Evolutionary conservation across 1,284 basidiomycete genomes (phyloP).

Genomic region (Cutaneotrichosporon sp.): DNA sequence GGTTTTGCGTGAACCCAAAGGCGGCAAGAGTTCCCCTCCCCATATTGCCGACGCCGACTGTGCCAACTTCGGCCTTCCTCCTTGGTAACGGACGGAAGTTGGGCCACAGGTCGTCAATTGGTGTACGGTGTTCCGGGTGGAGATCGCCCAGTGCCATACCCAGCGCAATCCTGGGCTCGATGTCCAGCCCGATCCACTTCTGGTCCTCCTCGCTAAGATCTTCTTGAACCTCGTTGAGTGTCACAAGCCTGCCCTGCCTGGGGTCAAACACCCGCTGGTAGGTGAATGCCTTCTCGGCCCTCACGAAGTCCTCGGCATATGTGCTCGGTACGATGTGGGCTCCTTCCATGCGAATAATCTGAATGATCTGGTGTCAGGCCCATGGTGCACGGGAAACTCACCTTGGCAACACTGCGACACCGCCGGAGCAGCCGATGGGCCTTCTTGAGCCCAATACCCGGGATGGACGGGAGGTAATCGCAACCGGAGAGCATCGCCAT

Average conservation of each 20-base stretch:
- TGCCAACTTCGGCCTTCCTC: too few species aligned
- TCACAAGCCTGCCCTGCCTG: slow-evolving; percentile 58
- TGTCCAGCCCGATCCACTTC: slow-evolving; percentile 66
- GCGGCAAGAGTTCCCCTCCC: slow-evolving; percentile 36
- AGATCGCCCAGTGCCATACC: slow-evolving; percentile 68
- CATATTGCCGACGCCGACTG: background rate
- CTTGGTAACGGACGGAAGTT: slow-evolving; percentile 45
- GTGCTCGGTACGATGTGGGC: slow-evolving; percentile 71
- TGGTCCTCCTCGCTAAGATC: slow-evolving; percentile 60
- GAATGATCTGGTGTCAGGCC: slow-evolving; percentile 54
- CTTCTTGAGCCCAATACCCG: slow-evolving; percentile 94
- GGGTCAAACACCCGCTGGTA: slow-evolving; percentile 94
- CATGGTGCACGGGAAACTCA: too few species aligned
- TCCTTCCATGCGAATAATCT: slow-evolving; percentile 73
- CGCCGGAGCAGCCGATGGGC: slow-evolving; percentile 76
- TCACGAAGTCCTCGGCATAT: slow-evolving; percentile 63
- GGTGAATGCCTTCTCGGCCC: slow-evolving; percentile 88
- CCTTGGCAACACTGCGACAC: slow-evolving; percentile 81
- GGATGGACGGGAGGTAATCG: slow-evolving; percentile 95
- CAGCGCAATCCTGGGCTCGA: slow-evolving; percentile 45
- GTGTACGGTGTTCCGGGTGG: slow-evolving; percentile 67
- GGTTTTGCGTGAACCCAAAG: too few species aligned
- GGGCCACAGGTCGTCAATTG: slow-evolving; percentile 77
- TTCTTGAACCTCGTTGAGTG: slow-evolving; percentile 57
- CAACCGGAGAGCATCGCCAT: slow-evolving; percentile 98